Percentiles rank a stretch among this genome's conserved stretches.
Evolutionary conservation across 2,329 filamentous ascomycete species (phyloP).

Genomic region (Neoascochyta sp.): DNA sequence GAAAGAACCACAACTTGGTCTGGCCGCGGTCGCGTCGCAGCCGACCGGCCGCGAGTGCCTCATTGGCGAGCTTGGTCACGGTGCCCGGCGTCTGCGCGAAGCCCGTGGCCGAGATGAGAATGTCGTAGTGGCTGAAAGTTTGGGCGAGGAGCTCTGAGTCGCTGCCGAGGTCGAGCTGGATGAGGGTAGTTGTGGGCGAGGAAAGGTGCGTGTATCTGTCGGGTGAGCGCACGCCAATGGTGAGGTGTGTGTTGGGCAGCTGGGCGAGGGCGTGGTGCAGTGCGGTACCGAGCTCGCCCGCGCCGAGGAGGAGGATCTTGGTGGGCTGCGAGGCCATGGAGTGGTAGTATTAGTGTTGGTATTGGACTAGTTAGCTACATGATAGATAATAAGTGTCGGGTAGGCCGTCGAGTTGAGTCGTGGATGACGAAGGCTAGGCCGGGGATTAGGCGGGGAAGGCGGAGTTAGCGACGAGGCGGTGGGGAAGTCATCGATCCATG

Average conservation of each 20-base stretch:
- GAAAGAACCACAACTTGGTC: slow-evolving; percentile 50
- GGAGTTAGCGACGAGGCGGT: too few species aligned
- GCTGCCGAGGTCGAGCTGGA: slow-evolving; percentile 43
- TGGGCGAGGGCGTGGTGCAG: slow-evolving; percentile 51
- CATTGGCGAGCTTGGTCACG: slow-evolving; percentile 56
- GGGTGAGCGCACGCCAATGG: slow-evolving; percentile 53
- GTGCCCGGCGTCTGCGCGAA: slow-evolving; percentile 55
- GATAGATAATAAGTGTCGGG: too few species aligned
- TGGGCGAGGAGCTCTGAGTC: slow-evolving; percentile 27
- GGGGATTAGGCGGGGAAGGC: too few species aligned
- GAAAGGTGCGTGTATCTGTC: slow-evolving; percentile 38
- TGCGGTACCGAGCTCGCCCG: slow-evolving; percentile 61
- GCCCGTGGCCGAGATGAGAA: slow-evolving; percentile 60
- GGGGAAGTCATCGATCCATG: too few species aligned
- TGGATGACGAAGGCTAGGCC: too few species aligned
- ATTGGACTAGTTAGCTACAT: too few species aligned
- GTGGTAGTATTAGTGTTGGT: too few species aligned
- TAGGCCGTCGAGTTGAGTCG: too few species aligned
- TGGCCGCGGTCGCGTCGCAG: slow-evolving; percentile 24
- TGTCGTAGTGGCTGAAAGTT: slow-evolving; percentile 46
- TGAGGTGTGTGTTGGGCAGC: slow-evolving; percentile 48
- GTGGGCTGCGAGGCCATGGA: too few species aligned
- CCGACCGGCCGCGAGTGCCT: slow-evolving; percentile 51
- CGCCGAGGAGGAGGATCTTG: slow-evolving; percentile 58
- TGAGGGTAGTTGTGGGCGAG: slow-evolving; percentile 33